Evolutionary conservation across 2,329 filamentous ascomycete species (phyloP).

Genomic region (Alternaria solani): DNA sequence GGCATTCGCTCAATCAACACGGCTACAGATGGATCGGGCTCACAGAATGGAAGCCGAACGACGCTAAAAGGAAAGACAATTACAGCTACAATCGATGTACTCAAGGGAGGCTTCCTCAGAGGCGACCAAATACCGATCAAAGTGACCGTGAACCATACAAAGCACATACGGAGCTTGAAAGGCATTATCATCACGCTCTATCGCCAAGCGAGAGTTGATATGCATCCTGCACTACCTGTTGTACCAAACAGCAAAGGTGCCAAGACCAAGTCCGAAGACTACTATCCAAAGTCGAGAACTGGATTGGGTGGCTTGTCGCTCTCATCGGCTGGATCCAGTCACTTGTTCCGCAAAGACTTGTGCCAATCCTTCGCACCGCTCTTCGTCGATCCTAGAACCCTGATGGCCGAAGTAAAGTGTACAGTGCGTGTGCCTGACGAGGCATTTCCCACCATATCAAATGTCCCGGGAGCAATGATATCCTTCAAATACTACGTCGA

Average conservation of each 20-base stretch:
- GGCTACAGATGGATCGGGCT: constrained; percentile 54
- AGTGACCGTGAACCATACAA: constrained; percentile 86
- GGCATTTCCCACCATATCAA: constrained; percentile 88
- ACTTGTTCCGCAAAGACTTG: constrained; percentile 94
- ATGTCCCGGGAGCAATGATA: constrained; percentile 91
- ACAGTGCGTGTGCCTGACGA: constrained; percentile 88
- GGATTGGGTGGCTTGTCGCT: constrained; percentile 87
- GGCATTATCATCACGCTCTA: constrained; percentile 94
- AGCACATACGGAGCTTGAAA: constrained; percentile 87
- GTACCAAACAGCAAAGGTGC: constrained; percentile 70
- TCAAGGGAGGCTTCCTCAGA: constrained; percentile 82
- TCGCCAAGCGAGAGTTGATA: constrained; percentile 88
- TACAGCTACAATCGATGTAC: constrained; percentile 82
- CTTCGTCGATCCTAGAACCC: constrained; percentile 81
- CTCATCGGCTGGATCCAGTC: constrained; percentile 84
- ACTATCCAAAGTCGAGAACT: constrained; percentile 85
- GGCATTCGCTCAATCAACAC: constrained; percentile 52
- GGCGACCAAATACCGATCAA: constrained; percentile 84
- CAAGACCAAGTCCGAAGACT: constrained; percentile 78
- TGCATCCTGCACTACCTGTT: constrained; percentile 70
- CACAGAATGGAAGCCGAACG: constrained; percentile 58
- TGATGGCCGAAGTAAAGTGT: constrained; percentile 81
- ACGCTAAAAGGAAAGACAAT: constrained; percentile 76
- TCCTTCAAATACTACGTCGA: constrained; percentile 95
- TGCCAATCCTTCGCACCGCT: constrained; percentile 88